Evolutionary conservation across 345 rosid species (phyloP).

Genomic region (Ceriops decandra): DNA sequence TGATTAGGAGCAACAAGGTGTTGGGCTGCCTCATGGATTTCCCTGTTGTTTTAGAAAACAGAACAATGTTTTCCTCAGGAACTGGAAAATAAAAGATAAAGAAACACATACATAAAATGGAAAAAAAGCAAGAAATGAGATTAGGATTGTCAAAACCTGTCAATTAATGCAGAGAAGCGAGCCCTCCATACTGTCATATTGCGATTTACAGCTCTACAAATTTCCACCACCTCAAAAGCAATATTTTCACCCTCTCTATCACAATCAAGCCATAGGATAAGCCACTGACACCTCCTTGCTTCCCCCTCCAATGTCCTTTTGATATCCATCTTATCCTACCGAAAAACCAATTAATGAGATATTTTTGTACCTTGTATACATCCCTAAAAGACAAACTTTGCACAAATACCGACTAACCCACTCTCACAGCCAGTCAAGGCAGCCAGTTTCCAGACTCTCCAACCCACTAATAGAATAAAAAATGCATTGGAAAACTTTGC

Average conservation of each 20-base stretch:
- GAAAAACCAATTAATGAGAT: background rate
- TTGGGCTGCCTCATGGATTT: constrained; percentile 84
- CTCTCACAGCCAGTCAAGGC: no score
- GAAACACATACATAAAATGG: constrained; percentile 5
- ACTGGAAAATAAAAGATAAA: constrained; percentile 20
- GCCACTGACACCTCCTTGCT: constrained; percentile 89
- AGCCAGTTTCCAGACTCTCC: no score
- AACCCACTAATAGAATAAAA: no score
- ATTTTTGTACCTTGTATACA: no score
- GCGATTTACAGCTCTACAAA: constrained; percentile 54
- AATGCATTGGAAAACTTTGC: no score
- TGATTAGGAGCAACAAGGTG: constrained; percentile 84
- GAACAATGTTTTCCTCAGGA: background rate
- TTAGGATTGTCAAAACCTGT: constrained; percentile 46
- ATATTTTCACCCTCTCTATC: constrained; percentile 98
- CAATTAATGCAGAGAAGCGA: constrained; percentile 87
- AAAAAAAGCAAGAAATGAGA: constrained; percentile 3
- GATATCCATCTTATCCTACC: constrained; percentile 77
- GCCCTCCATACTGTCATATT: constrained; percentile 71
- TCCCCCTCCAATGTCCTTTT: constrained; percentile 93
- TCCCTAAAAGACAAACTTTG: no score
- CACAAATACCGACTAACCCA: no score
- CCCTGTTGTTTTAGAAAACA: constrained; percentile 40
- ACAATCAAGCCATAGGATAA: constrained; percentile 94
- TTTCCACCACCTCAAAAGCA: constrained; percentile 83